Evolutionary conservation across 2,329 filamentous ascomycete species (phyloP), one percentile per base, ranked within the genome.

Genomic region (Seiridium unicorne): DNA sequence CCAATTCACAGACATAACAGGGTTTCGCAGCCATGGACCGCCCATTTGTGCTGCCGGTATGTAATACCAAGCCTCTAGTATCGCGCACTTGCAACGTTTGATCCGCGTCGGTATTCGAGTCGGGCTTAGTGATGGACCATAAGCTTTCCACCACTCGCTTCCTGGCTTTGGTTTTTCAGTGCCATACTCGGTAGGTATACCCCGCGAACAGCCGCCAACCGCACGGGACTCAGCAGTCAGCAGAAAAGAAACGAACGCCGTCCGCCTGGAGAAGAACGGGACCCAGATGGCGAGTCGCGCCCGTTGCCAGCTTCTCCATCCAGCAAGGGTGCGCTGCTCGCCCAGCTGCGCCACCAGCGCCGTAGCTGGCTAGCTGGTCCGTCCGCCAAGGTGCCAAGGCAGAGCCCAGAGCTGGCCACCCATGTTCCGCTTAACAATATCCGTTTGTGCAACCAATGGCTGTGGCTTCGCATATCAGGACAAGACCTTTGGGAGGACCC

Each of bases 381-480:
- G 51, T 44, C 26, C 44, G 51, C 60, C 56, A 61, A 59, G 56
- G 48, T 51, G 55, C 55, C 55, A 58, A 58, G 55, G 55, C 55
- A 46, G 46, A 58, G 26, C 44, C 18, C 49, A 53, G 49, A 36
- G 32, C 34, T 38, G 49, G n/a, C 34, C 18, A 26, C 47, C 47
- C 35, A 4, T 26, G 26, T 38, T 32, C 36, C 26, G 42, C 44
- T 46, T 31, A 18, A 8, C 54, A 44, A 47, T 40, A 46, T 36
- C 44, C 40, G 47, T 35, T 47, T 18, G 13, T 38, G 35, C 54
- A 18, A 38, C 60, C 60, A 61, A 61, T 61, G 11, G 36, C 35
- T 55, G 31, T 46, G 36, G 18, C 13, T 49, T 35, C 44, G 44
- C 42, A 55, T 61, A 61, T 61, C 60, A 34, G 42, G 53, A 44